Percentiles rank a stretch among this genome's conserved stretches.
Evolutionary conservation across 495 filamentous ascomycete species (phyloP).

Genomic region (Penicillium maclennaniae): DNA sequence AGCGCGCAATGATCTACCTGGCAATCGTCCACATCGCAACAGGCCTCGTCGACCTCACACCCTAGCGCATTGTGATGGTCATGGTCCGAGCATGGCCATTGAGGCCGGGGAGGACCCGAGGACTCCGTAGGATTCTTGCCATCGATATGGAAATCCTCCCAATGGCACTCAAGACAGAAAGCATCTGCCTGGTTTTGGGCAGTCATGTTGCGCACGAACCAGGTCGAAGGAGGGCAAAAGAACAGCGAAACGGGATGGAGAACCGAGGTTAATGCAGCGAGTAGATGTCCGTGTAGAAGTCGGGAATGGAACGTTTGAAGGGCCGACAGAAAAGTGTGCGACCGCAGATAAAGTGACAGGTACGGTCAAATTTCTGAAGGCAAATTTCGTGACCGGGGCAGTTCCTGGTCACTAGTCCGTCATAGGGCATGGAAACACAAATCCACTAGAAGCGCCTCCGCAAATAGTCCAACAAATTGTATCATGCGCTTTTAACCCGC

Average conservation of each 20-base stretch:
- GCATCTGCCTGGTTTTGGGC: conserved; percentile 33
- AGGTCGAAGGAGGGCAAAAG: conserved; percentile 3
- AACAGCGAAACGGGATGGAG: background rate
- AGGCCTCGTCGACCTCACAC: conserved; percentile 35
- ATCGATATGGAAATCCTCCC: conserved; percentile 41
- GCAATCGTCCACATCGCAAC: conserved; percentile 45
- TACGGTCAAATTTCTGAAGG: conserved; percentile 8
- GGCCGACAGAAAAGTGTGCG: conserved; percentile 8
- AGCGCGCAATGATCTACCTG: conserved; percentile 40
- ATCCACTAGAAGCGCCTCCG: conserved; percentile 1
- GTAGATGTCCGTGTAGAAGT: background rate
- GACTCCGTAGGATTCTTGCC: conserved; percentile 24
- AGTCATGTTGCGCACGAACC: conserved; percentile 31
- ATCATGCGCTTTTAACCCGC: conserved; percentile 12
- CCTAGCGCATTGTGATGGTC: conserved; percentile 26
- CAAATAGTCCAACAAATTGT: conserved; percentile 15
- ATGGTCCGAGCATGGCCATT: conserved; percentile 34
- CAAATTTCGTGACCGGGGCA: conserved; percentile 11
- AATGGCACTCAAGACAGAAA: conserved; percentile 45
- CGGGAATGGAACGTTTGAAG: conserved; percentile 1
- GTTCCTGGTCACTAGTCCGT: background rate
- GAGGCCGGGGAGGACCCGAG: conserved; percentile 16
- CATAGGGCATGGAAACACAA: background rate
- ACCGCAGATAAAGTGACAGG: conserved; percentile 10
- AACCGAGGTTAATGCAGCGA: conserved; percentile 1